phyloP scores from a whole-genome alignment of 371 early-diverging fungal genomes.

The Entomophthora muscae region DNA sequence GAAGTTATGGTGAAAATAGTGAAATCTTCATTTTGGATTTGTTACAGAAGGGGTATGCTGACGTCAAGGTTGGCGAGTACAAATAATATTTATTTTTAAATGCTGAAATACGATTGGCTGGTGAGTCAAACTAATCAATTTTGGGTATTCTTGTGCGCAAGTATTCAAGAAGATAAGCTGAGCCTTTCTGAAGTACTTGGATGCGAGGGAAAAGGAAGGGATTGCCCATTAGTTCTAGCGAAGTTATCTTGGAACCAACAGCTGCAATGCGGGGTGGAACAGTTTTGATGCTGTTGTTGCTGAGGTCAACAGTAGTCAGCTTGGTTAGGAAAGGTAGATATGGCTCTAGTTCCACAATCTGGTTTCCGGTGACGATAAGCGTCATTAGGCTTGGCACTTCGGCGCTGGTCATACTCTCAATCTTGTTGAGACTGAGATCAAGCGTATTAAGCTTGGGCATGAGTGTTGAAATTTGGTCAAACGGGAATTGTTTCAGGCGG shows the following conservation, averaged over 20 bases:
- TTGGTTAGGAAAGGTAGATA: neutral
- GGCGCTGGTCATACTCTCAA: neutral
- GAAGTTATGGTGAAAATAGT: too few species aligned
- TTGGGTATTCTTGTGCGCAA: neutral
- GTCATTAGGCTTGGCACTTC: neutral
- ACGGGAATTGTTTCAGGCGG: neutral
- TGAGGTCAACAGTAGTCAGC: neutral
- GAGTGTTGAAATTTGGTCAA: neutral
- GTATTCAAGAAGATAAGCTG: neutral
- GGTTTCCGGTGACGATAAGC: neutral
- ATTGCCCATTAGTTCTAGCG: neutral
- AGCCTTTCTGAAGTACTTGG: neutral
- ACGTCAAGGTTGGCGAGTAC: too few species aligned
- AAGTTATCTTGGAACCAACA: neutral
- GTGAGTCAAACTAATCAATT: neutral
- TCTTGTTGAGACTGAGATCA: neutral
- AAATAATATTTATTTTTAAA: too few species aligned
- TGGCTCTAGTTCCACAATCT: neutral
- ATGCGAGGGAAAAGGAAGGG: neutral
- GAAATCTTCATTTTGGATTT: too few species aligned
- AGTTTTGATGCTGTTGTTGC: neutral
- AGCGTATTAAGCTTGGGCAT: slow-evolving; percentile 2
- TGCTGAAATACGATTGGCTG: neutral
- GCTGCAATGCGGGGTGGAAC: neutral
- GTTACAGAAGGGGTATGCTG: too few species aligned